These are phyloP conservation scores for Cryptococcus sp. DNA, from an alignment of 1,284 basidiomycete genomes.

Conservation along the genomic window DNA sequence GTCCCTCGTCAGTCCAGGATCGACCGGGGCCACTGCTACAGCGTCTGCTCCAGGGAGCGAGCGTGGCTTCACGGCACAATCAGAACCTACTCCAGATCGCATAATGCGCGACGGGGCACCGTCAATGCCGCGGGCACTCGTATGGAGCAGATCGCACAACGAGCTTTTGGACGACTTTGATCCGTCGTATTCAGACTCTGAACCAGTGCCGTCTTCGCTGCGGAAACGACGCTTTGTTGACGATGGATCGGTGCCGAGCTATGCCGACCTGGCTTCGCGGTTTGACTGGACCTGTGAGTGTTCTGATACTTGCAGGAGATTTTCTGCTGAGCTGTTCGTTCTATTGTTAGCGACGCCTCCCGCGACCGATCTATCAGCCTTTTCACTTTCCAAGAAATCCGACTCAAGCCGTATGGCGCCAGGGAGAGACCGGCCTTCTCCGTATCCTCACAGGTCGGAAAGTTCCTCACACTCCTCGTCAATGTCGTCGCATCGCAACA, in stretches of 20 bases:
- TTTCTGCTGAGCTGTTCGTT: slow-evolving; percentile 9
- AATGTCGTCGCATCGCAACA: neutral
- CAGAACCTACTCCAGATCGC: no score
- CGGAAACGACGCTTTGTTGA: slow-evolving; percentile 16
- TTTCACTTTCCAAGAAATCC: slow-evolving; percentile 29
- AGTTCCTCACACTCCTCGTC: neutral
- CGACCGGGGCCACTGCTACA: neutral
- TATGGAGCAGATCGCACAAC: no score
- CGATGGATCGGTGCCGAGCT: slow-evolving; percentile 10
- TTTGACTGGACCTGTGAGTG: slow-evolving; percentile 23
- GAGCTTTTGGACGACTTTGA: no score
- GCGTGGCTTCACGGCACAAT: no score
- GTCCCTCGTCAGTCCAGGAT: no score
- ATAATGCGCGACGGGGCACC: no score
- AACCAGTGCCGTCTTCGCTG: slow-evolving; percentile 8
- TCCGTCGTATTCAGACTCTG: no score
- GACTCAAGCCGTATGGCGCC: slow-evolving; percentile 3
- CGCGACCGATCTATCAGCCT: slow-evolving; percentile 39
- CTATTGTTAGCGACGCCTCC: slow-evolving; percentile 25
- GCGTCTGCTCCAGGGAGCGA: neutral
- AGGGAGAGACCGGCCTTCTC: slow-evolving; percentile 10
- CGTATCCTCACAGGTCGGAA: neutral
- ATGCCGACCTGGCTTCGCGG: slow-evolving; percentile 7
- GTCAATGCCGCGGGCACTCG: no score
- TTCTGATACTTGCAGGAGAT: no score